Evolutionary conservation across 345 rosid species (phyloP).

Genomic region (Brassica rapa): DNA sequence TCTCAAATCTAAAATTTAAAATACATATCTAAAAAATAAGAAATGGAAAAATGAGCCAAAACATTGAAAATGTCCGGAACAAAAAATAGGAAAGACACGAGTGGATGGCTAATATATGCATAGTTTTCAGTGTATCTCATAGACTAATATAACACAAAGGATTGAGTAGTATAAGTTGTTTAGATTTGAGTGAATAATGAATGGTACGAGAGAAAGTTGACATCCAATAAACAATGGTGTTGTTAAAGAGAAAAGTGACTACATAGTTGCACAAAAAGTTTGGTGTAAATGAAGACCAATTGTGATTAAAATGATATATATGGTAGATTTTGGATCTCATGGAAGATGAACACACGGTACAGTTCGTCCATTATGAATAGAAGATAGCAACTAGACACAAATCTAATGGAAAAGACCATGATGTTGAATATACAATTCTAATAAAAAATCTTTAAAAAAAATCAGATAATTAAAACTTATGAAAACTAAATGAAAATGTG

Average conservation of each 20-base stretch:
- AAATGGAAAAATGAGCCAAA: background rate
- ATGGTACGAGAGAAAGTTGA: background rate
- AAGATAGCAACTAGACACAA: no score
- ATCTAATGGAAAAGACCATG: no score
- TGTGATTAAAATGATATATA: background rate
- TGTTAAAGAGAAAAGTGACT: background rate
- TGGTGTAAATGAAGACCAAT: background rate
- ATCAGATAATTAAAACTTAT: no score
- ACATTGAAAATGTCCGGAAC: background rate
- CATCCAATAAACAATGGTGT: background rate
- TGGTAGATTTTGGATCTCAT: background rate
- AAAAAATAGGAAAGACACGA: background rate
- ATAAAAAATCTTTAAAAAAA: no score
- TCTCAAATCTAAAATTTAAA: background rate
- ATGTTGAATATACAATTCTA: no score
- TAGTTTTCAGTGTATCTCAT: background rate
- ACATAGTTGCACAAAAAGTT: no score
- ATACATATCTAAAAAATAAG: no score
- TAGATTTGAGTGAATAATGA: background rate
- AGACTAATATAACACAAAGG: background rate
- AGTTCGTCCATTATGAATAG: no score
- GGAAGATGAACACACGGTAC: background rate
- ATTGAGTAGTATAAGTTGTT: background rate
- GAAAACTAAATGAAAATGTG: no score
- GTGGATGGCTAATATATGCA: background rate